These are phyloP conservation scores for Leccinum olivaceopallidum DNA, from an alignment of 768 basidiomycete genomes.

Conservation along the genomic window DNA sequence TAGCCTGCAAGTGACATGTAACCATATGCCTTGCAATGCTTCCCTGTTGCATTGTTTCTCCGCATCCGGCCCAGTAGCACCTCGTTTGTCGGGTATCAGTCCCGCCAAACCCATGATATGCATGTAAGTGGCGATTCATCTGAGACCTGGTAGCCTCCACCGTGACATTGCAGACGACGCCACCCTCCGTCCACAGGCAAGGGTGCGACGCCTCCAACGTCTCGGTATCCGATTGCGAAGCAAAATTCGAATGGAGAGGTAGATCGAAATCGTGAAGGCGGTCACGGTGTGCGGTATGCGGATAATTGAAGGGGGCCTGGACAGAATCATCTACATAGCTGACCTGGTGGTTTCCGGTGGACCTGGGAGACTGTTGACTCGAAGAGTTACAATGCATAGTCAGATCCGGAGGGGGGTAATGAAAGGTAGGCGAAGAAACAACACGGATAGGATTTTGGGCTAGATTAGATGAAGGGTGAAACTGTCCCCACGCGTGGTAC, in stretches of 20 bases:
- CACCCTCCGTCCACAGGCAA: conserved; percentile 22
- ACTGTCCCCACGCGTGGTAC: conserved; percentile 10
- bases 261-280: background rate
- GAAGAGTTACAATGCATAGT: background rate
- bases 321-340: conserved; percentile 3
- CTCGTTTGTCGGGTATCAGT: conserved; percentile 20
- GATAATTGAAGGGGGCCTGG: background rate
- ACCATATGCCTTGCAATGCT: conserved; percentile 31
- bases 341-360: background rate
- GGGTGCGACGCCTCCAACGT: conserved; percentile 10
- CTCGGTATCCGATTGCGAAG: conserved; percentile 4
- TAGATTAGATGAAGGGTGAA: background rate
- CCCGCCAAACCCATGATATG: conserved; percentile 24
- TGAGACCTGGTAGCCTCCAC: conserved; percentile 25
- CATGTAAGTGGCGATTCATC: conserved; percentile 29
- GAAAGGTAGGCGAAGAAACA: background rate
- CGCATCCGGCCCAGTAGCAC: conserved; percentile 25
- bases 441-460: background rate
- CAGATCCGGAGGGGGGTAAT: background rate
- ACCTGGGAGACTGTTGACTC: conserved; percentile 2
- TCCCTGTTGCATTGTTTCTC: conserved; percentile 27
- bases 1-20: conserved; percentile 28
- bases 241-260: background rate
- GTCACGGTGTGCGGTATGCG: background rate
- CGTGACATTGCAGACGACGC: conserved; percentile 13